Conservation (phyloP, 495 filamentous ascomycete genomes). For the Chaetomidium leptoderma region DNA sequence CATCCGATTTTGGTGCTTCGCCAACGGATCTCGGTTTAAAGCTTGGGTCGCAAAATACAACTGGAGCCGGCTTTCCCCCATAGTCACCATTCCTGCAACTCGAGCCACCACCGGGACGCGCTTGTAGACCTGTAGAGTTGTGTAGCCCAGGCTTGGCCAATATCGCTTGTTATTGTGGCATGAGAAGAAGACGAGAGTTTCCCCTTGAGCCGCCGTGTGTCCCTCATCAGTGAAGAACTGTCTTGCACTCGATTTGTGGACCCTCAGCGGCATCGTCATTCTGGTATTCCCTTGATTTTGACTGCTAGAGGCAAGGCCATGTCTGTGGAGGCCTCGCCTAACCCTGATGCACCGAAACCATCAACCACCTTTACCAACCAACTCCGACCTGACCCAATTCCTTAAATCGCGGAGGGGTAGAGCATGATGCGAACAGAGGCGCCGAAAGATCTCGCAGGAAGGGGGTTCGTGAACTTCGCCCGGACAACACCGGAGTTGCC, state of each 20-base stretch:
- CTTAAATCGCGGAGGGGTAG: conserved; percentile 79
- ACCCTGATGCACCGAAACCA: conserved; percentile 53
- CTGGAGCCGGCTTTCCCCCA: neutral
- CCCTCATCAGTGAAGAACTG: conserved; percentile 21
- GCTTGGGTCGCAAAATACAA: neutral
- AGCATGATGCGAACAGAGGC: conserved; percentile 97
- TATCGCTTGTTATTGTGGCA: conserved; percentile 26
- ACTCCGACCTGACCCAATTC: conserved; percentile 45
- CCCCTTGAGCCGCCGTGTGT: conserved; percentile 20
- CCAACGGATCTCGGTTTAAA: neutral
- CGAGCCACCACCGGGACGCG: neutral
- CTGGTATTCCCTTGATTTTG: conserved; percentile 43
- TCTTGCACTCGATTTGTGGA: conserved; percentile 28
- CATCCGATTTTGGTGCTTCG: neutral
- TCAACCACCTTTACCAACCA: conserved; percentile 52
- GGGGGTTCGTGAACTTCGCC: conserved; percentile 91
- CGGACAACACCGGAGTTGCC: conserved; percentile 96
- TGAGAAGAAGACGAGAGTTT: conserved; percentile 15
- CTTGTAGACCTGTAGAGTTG: conserved; percentile 18
- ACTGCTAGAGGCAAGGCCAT: conserved; percentile 43
- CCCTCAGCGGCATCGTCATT: conserved; percentile 36
- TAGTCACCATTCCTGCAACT: conserved; percentile 2
- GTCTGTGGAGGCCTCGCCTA: conserved; percentile 47
- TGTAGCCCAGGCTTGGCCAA: conserved; percentile 27
- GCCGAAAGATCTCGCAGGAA: conserved; percentile 93